Evolutionary conservation across 2,329 filamentous ascomycete species (phyloP), one percentile per base, ranked within the genome.

Genomic region (Colletotrichum limetticola): DNA sequence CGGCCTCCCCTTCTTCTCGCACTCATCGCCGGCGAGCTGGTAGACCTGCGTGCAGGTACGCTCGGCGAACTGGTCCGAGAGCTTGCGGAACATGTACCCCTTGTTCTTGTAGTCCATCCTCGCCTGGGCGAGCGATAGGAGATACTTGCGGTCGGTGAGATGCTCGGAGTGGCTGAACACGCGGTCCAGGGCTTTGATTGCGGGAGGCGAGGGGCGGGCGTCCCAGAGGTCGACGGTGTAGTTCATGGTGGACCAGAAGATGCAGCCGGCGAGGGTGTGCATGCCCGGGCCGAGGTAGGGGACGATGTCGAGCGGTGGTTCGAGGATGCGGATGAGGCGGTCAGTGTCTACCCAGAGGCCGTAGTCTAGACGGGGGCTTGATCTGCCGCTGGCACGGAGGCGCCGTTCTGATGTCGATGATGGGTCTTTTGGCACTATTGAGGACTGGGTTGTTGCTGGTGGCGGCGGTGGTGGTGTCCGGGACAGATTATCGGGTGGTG

Each of bases 191-290:
- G 46, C 46, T 14, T 37, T 62, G 35, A 14, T 35, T 0, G 72
- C 60, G 9, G 32, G 55, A 6, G 56, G 28, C 2, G 56, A 35
- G 2, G 59, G n/a, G 35, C 66, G 72, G 8, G 65, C 56, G 37
- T 74, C 61, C 72, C 69, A 74, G 16, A 74, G 68, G 46, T 72
- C 60, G 58, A 69, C 42, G 53, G 61, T 67, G 63, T 74, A 71
- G 37, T 66, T 57, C 59, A 75, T 52, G 19, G 63, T 69, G 12
- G 72, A 66, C 75, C 75, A 76, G 59, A 75, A 74, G 14, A 76
- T 71, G 56, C 53, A 56, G 0, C 74, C 75, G 3, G 73, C 59
- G 4, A 76, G 59, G 26, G 71, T 76, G 6, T 37, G 6, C 30
- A 53, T 60, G 16, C 49, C 62, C 5, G 19, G 32, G 12, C 72